Evolutionary conservation across 75 land plant species (phyloP).

Genomic region (Ceratopteris richardii): DNA sequence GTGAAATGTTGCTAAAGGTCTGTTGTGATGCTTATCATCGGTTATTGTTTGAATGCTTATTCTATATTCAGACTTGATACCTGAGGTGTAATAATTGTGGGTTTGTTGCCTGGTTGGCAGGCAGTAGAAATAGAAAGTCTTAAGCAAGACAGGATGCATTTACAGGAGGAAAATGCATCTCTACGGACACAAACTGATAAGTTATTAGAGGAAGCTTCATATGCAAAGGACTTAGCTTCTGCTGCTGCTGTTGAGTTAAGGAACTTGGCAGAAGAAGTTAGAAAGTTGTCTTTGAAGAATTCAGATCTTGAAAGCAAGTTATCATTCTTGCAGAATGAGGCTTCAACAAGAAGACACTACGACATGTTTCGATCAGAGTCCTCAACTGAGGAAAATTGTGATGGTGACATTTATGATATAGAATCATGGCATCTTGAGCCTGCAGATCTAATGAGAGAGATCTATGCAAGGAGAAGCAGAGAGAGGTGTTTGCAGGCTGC

Average conservation of each 20-base stretch:
- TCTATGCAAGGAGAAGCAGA: slow-evolving; percentile 66
- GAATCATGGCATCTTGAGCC: slow-evolving; percentile 43
- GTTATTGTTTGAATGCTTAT: too few relatives aligned
- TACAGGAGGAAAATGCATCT: slow-evolving; percentile 54
- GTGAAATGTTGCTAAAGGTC: too few relatives aligned
- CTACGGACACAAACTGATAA: slow-evolving; percentile 61
- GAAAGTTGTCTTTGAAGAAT: slow-evolving; percentile 78
- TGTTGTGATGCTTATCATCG: too few relatives aligned
- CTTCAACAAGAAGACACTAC: slow-evolving; percentile 20
- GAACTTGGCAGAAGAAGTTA: slow-evolving; percentile 79
- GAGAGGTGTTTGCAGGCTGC: slow-evolving; percentile 63
- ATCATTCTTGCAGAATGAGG: slow-evolving; percentile 35
- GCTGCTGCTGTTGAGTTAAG: slow-evolving; percentile 95
- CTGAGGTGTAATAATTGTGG: too few relatives aligned
- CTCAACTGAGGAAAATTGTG: too few relatives aligned
- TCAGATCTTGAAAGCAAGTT: slow-evolving; percentile 64
- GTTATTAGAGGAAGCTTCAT: slow-evolving; percentile 78
- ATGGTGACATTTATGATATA: slow-evolving; percentile 30
- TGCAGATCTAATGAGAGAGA: slow-evolving; percentile 66
- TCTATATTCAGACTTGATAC: too few relatives aligned
- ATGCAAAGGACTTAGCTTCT: slow-evolving; percentile 92
- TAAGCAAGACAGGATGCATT: slow-evolving; percentile 44
- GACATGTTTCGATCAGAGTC: neutral
- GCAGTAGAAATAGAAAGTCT: slow-evolving; percentile 62
- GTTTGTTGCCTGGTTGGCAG: slow-evolving; percentile 25